Evolutionary conservation across 306 rosid genomes (phyloP).

Genomic region (Acacia crassicarpa): DNA sequence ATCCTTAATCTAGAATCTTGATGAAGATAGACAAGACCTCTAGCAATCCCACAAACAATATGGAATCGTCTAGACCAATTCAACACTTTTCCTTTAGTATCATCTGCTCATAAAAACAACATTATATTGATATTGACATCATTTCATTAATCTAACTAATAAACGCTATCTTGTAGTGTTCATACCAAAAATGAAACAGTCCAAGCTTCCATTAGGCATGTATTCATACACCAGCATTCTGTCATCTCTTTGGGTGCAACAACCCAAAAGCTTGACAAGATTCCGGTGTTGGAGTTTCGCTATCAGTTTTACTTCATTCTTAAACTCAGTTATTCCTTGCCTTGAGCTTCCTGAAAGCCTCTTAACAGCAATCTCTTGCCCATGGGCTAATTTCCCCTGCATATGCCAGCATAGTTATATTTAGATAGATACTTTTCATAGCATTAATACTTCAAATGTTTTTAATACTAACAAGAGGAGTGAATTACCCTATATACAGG

Average conservation of each 20-base stretch:
- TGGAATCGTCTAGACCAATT: conserved; percentile 44
- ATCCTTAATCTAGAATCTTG: conserved; percentile 45
- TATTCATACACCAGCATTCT: conserved; percentile 33
- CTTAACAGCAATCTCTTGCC: conserved; percentile 51
- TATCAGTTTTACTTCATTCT: conserved; percentile 45
- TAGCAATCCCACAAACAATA: conserved; percentile 40
- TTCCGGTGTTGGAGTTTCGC: conserved; percentile 50
- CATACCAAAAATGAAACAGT: conserved; percentile 47
- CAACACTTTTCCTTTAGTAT: background rate
- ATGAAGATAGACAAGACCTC: conserved; percentile 51
- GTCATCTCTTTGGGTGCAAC: conserved; percentile 34
- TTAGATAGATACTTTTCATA: background rate
- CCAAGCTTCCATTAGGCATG: conserved; percentile 36
- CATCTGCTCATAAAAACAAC: conserved; percentile 3
- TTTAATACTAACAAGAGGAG: background rate
- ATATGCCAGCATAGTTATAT: background rate
- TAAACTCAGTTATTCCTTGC: conserved; percentile 45
- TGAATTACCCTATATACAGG: conserved; percentile 27
- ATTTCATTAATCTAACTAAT: background rate
- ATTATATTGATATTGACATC: background rate
- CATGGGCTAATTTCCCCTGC: background rate
- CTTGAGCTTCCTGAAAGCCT: conserved; percentile 44
- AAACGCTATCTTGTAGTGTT: background rate
- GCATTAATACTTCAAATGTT: background rate
- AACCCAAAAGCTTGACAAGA: conserved; percentile 50